Evolutionary conservation across 441 rosid genomes (phyloP), one percentile per base, ranked within the genome.

Genomic region (Syzygium malaccense): DNA sequence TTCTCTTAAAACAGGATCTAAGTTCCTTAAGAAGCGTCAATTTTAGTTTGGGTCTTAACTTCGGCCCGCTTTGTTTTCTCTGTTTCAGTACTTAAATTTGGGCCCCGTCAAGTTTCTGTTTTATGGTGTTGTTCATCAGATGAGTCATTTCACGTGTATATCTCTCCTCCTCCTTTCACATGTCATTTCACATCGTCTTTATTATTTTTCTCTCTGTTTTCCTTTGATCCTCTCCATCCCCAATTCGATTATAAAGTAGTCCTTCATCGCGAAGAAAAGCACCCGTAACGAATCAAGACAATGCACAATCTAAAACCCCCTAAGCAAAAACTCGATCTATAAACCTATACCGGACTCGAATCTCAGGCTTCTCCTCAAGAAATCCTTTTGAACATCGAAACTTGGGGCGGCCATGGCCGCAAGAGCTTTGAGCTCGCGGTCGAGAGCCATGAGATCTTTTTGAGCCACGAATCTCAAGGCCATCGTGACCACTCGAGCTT

Each of bases 11-110:
- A 11, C 17, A 7, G 23, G 12, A 23, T 30, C 12, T 4, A 33
- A 33, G 20, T 71, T 41, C 28, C 37, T 33, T 0, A 19, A 18
- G 19, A 19, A 19, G 0, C 28, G 1, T 0, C 28, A 68, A 19
- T 26, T 20, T 19, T 20, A 20, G 28, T 6, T 71, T 5, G 8
- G 28, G 4, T 37, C 4, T 37, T 11, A 20, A 33, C 48, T 37
- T 0, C 0, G 6, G 45, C 0, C 7, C 0, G 0, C 18, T 18
- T 30, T 20, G 11, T 0, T 32, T 66, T 32, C 13, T 66, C 48
- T 9, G 25, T 18, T 68, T 64, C 10, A 10, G 48, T 68, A 18
- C 0, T 0, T 11, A 68, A 68, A 32, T 30, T 64, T 4, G 41
- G 75, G 2, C 2, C 32, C 1, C 7, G 33, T 33, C 1, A 5